Conservation (phyloP, 371 early-diverging fungal genomes). For the Saksenaea oblongispora region DNA sequence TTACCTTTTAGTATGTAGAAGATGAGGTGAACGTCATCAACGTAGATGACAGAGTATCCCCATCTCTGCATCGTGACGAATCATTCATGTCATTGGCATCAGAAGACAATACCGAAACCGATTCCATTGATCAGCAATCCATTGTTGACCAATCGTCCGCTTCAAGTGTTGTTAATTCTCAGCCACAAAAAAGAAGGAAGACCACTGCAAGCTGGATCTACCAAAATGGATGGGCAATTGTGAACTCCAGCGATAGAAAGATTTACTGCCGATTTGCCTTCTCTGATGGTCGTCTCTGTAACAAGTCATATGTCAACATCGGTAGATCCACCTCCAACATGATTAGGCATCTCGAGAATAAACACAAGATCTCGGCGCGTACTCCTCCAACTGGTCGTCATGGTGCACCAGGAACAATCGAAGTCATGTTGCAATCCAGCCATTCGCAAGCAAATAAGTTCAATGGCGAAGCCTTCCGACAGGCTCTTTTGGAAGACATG, state of each 20-base stretch:
- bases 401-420: not conserved
- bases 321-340: not conserved
- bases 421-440: not conserved
- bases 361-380: not conserved
- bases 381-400: not conserved
- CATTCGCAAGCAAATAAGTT: not conserved
- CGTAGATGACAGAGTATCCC: no score
- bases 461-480: not conserved
- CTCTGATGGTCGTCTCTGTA: not conserved
- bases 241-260: not conserved
- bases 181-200: no score
- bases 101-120: not conserved
- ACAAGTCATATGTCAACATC: no score
- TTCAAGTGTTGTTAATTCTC: no score
- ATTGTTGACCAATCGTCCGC: no score
- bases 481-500: no score
- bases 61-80: no score
- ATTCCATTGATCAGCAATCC: no score
- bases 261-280: not conserved
- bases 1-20: no score
- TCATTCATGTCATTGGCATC: not conserved
- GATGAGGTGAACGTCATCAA: no score
- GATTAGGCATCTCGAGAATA: not conserved
- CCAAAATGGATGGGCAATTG: not conserved
- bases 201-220: no score